Evolutionary conservation across 2,329 filamentous ascomycete genomes (phyloP), one percentile per base, ranked within the genome.

Genomic region (Stagonosporopsis chrysanthemi): DNA sequence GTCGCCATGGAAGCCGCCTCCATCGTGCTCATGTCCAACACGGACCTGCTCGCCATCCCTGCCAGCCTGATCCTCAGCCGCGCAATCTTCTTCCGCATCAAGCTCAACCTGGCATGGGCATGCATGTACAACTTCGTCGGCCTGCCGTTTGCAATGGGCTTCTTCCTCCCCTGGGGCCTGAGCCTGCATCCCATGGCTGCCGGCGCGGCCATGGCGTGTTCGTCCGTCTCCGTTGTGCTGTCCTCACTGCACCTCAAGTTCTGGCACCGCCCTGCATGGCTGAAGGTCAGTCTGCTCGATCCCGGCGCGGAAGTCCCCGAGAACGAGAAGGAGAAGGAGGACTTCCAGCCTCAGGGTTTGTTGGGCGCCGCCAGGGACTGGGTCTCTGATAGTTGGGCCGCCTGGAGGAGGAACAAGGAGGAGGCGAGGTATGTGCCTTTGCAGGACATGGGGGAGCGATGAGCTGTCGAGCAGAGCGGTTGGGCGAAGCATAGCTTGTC

Each of bases 1-100:
- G 94, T 99, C 1, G 95, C 95, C 46, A 96, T 99, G 87, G 95
- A 98, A 79, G 95, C 95, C 1, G 95, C 95, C 0, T 92, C 97
- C 69, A 87, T 99, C 17, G 95, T 99, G 15, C 87, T 99, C 52
- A 99, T 99, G 94, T 88, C 90, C 3, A 90, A 91, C 0, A 90
- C 92, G 62, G 90, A 97, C 69, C 84, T 99, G 3, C 91, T 98
- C 80, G 91, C 94, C 68, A 92, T 99, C n/a, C 91, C 95, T 0
- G 90, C 92, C 0, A 88, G 91, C 14, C 85, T 99, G 12, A 84
- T 92, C 66, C 87, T 99, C 11, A 89, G 91, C 19, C 87, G 89
- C 39, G 86, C 86, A 33, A 97, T 98, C 72, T 98, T 99, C 83
- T 84, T 82, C 52, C 88, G 95, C 64, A 99, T 99, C 82, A 96